These are phyloP conservation scores for Bromus sterilis DNA, from an alignment of 176 grass and related monocot genomes.

Conservation along the genomic window DNA sequence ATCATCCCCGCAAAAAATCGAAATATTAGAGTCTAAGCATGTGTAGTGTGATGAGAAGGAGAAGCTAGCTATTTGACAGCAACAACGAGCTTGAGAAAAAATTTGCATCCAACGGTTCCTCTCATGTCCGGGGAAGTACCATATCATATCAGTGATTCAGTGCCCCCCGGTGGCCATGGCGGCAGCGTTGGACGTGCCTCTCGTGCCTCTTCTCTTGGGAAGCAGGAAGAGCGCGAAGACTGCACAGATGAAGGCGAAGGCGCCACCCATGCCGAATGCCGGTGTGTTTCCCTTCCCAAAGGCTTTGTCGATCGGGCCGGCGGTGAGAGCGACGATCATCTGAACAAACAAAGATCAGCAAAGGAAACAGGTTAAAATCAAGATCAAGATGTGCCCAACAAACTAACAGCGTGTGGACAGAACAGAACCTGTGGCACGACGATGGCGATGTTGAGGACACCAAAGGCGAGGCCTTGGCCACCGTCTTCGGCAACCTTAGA, in stretches of 20 bases:
- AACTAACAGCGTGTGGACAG: too few relatives aligned
- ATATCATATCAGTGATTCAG: conserved; percentile 17
- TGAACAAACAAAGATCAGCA: neutral
- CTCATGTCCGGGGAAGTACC: too few relatives aligned
- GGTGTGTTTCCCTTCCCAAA: conserved; percentile 40
- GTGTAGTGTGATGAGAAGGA: too few relatives aligned
- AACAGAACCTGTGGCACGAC: conserved; percentile 38
- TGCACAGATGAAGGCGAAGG: conserved; percentile 25
- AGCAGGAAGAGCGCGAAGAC: conserved; percentile 21
- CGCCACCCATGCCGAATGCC: conserved; percentile 17
- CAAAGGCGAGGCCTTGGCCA: conserved; percentile 33
- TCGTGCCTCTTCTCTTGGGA: conserved; percentile 10
- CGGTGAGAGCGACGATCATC: conserved; percentile 23
- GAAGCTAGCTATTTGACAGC: too few relatives aligned
- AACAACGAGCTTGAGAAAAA: too few relatives aligned
- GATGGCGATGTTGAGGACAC: conserved; percentile 44
- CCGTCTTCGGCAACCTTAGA: conserved; percentile 43
- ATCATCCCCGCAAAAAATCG: too few relatives aligned
- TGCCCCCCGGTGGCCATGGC: neutral
- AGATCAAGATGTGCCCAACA: too few relatives aligned
- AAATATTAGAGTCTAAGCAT: too few relatives aligned
- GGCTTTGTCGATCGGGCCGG: conserved; percentile 15
- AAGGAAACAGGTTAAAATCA: neutral
- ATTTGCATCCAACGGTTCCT: too few relatives aligned
- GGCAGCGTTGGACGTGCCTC: neutral